Base-by-base conservation (phyloP, 257 asterid genomes). In the Scutellaria barbata region DNA sequence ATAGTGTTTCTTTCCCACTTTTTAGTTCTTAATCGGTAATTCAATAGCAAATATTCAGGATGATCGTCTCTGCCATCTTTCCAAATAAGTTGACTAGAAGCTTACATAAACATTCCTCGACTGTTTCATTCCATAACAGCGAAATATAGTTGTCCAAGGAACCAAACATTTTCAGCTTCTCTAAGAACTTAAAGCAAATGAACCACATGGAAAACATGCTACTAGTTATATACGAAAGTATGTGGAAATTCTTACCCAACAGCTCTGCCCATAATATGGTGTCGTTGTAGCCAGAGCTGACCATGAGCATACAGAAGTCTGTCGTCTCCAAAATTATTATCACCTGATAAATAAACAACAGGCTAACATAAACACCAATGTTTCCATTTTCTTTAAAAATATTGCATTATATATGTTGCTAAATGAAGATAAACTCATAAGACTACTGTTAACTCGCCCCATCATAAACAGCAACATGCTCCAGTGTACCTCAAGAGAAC, bases 211-310 rank as follows among this genome's bases (percentile, higher is more conserved):
- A 41, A 55, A 42, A 18, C 56, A 56, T 11, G 39, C 71, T 55
- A 30, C 20, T 22, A 55, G 54, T 63, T 67, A 13, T 45, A 76
- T 4, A 72, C 3, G 47, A 7, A 7, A 7, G 10, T 42, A 10
- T 42, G 10, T 7, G 47, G 47, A 42, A 42, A 42, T 2, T 42
- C 92, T 92, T 76, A 95, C 99, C 99, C 99, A 50, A 95, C 96
- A 68, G 98, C 99, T 87, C 99, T 87, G 73, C 99, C 99, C 99
- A 95, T 90, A 63, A 95, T 92, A 75, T 95, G 98, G 61, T 92
- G 94, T 77, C 95, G 85, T 42, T 92, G 86, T 70, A 95, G 82
- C 99, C 99, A 95, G 47, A 82, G 96, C 80, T 95, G 99, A 64
- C 99, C 99, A 0, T 89, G 90, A 68, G 99, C 99, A 72, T 95